Evolutionary conservation across 805 yeast species (phyloP).

Genomic region (Barnettozyma siamensis): DNA sequence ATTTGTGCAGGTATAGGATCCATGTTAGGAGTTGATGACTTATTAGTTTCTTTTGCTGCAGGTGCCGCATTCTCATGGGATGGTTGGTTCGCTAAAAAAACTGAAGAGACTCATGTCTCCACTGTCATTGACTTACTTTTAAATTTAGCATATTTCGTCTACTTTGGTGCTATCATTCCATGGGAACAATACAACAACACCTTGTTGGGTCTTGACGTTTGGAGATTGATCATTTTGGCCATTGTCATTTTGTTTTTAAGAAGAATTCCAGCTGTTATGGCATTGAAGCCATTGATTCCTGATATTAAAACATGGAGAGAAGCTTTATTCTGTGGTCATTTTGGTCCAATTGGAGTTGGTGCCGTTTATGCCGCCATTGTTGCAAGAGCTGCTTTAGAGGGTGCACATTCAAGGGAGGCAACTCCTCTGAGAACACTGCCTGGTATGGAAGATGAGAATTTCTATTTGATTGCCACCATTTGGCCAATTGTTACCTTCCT

Average conservation of each 20-base stretch:
- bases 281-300: conserved; percentile 73
- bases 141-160: conserved; percentile 82
- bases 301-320: conserved; percentile 91
- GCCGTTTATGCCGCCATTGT: conserved; percentile 81
- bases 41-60: conserved; percentile 84
- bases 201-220: conserved; percentile 57
- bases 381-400: conserved; percentile 68
- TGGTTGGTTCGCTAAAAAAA: conserved; percentile 77
- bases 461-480: conserved; percentile 52
- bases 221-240: conserved; percentile 77
- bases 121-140: conserved; percentile 82
- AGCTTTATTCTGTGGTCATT: conserved; percentile 90
- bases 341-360: conserved; percentile 96
- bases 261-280: conserved; percentile 76
- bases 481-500: conserved; percentile 86
- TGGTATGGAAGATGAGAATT: conserved; percentile 41
- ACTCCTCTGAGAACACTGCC: conserved; percentile 55
- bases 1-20: conserved; percentile 89
- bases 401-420: conserved; percentile 39
- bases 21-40: conserved; percentile 82
- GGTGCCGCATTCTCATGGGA: conserved; percentile 95
- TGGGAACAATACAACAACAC: conserved; percentile 72
- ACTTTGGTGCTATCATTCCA: conserved; percentile 87
- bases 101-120: conserved; percentile 82
- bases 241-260: conserved; percentile 69